Evolutionary conservation across 768 basidiomycete genomes (phyloP), one percentile per base, ranked within the genome.

Genomic region (Trametes cinnabarina): DNA sequence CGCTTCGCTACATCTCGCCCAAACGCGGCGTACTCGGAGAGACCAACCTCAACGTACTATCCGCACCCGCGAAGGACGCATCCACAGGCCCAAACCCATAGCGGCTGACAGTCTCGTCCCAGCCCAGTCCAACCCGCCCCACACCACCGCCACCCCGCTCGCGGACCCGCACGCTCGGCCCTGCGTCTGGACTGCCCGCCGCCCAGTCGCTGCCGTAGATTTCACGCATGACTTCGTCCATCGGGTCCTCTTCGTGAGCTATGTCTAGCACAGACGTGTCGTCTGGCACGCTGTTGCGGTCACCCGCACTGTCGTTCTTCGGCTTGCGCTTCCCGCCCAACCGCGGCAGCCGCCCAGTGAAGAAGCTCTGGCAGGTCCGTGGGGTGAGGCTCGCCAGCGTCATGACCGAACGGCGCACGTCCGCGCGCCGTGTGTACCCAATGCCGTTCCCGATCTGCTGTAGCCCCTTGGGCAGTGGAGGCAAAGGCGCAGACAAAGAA

Each of bases 381-480:
- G 65, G 65, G 11, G 63, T 63, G 14, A 66, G 51, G 30, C 53
- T 62, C 15, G 55, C 47, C 28, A 59, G 51, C 41, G 57, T 57
- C 34, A 60, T 40, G n/a, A 54, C 55, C n/a, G 59, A 57, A 6
- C 55, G 60, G 10, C 55, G 60, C 10, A 40, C 37, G 14, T 62
- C 57, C 9, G 54, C 32, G 1, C 65, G 62, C 2, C 57, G 57
- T 15, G 66, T 70, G 48, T 68, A 70, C 3, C 69, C 69, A 40
- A 70, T 70, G 5, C 84, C 71, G 28, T 64, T 49, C 8, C 72
- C 72, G 30, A 70, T 73, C 54, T 70, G 71, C 54, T 68, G 52
- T 22, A 73, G 28, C 9, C 71, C 72, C 14, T 55, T 40, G 0
- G 83, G 83, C 15, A 84, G 69, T 17, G 43, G 28, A 4, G 68